Evolutionary conservation across 352 stramenopile species (phyloP), one percentile per base, ranked within the genome.

Genomic region (Phytophthora hibernalis): DNA sequence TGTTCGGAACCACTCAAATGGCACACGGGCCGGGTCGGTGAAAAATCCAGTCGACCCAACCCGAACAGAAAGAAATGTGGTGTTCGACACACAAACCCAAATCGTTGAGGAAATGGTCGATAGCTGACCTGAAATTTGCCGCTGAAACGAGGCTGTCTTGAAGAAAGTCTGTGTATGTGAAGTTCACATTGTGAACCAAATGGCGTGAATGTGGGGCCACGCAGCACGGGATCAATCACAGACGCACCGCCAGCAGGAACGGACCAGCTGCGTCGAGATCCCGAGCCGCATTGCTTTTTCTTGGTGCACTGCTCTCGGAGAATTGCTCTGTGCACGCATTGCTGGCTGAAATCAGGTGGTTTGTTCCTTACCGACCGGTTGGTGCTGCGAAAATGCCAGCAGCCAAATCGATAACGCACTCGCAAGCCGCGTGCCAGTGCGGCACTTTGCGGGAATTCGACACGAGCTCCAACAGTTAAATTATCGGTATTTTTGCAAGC

Each of bases 1-100:
- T 76, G 54, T 37, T 31, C 24, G 5, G 56, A 68, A 43, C 64
- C 68, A 72, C 42, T 47, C 65, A 73, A 60, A 33, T 24, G 21
- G 33, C 33, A n/a, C 9, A n/a, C 10, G 21, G 31, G 47, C 47
- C 47, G 47, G 47, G 47, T 40, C 8, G 26, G 15, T 16, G 11
- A 40, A 40, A 40, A 40, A 8, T 7, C 12, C 15, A n/a, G 2
- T 43, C 9, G n/a, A 43, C 12, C n/a, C 12, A 4, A n/a, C 15
- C 37, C 16, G n/a, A 28, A 13, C 6, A 7, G 37, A 1, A 1
- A 31, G 5, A 2, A 31, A 31, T 8, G 2, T 31, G 26, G 26
- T 31, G 26, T 31, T 5, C 26, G 26, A 1, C 4, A 31, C 26
- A 31, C 26, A 31, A 8, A 31, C 1, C 26, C 59, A 67, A 61